Conservation (phyloP, 768 basidiomycete genomes). For the Tephrocybe sp. region DNA sequence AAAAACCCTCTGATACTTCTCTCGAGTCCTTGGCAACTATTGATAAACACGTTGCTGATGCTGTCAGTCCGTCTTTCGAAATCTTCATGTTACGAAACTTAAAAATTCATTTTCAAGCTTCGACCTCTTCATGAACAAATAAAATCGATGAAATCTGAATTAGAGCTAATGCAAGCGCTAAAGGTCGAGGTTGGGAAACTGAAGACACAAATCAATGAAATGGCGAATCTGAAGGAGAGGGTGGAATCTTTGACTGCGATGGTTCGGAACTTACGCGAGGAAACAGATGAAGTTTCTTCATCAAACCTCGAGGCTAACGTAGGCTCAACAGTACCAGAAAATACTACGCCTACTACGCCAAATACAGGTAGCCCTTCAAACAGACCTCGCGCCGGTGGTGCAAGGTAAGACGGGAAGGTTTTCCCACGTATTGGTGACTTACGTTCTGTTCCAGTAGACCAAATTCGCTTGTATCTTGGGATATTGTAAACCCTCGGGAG, state of each 20-base stretch:
- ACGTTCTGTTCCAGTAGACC: no score
- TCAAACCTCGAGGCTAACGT: conserved; percentile 23
- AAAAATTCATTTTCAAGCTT: conserved; percentile 30
- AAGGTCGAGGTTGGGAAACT: conserved; percentile 32
- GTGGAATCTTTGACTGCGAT: conserved; percentile 33
- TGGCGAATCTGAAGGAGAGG: conserved; percentile 31
- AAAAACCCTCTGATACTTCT: conserved; percentile 8
- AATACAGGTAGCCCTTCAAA: conserved; percentile 1
- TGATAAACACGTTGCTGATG: conserved; percentile 30
- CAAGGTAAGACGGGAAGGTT: conserved; percentile 6
- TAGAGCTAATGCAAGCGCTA: conserved; percentile 34
- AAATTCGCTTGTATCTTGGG: background rate
- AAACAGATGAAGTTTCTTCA: conserved; percentile 18
- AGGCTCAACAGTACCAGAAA: conserved; percentile 14
- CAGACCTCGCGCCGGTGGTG: background rate
- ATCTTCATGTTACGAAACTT: background rate
- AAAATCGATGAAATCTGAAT: conserved; percentile 42
- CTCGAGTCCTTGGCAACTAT: conserved; percentile 20
- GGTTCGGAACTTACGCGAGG: conserved; percentile 27
- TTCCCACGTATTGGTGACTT: background rate
- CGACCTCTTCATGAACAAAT: conserved; percentile 52
- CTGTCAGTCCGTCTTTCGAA: conserved; percentile 23
- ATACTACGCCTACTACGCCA: conserved; percentile 12
- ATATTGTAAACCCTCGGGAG: background rate
- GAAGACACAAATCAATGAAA: conserved; percentile 31